Percentiles rank a stretch among this genome's conserved stretches.
Conservation (phyloP, 257 asterid species). For the Petunia axillaris region DNA sequence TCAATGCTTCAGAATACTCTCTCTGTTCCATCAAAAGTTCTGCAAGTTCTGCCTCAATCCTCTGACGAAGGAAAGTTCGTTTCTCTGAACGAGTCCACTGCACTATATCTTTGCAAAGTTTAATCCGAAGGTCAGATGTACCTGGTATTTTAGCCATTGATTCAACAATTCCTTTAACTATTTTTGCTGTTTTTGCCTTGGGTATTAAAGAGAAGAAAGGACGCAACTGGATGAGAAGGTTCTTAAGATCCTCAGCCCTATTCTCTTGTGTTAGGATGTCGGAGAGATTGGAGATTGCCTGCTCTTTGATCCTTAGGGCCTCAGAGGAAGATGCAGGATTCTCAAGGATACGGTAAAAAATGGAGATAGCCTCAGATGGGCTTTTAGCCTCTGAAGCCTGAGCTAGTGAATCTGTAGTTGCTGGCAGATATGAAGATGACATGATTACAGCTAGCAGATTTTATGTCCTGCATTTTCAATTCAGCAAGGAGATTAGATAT, state of each 20-base stretch:
- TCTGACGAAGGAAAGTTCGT: slow-evolving; percentile 55
- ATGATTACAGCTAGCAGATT: slow-evolving; percentile 28
- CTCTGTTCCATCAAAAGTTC: slow-evolving; percentile 52
- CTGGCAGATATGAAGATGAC: slow-evolving; percentile 46
- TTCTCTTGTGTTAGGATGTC: slow-evolving; percentile 49
- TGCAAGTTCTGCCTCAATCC: slow-evolving; percentile 52
- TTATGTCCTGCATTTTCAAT: slow-evolving; percentile 29
- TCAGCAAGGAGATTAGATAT: background rate
- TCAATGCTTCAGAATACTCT: slow-evolving; percentile 49
- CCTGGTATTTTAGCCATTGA: slow-evolving; percentile 50
- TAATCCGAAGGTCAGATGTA: slow-evolving; percentile 48
- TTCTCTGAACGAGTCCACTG: slow-evolving; percentile 52
- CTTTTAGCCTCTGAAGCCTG: slow-evolving; percentile 49
- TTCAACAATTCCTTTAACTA: slow-evolving; percentile 48
- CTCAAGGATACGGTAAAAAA: slow-evolving; percentile 41
- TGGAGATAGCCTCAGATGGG: slow-evolving; percentile 45
- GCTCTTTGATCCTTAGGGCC: slow-evolving; percentile 49
- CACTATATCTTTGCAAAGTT: slow-evolving; percentile 53
- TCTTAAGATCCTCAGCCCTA: slow-evolving; percentile 42
- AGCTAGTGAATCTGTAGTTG: slow-evolving; percentile 43
- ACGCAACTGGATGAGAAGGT: slow-evolving; percentile 39
- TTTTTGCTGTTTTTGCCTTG: slow-evolving; percentile 54
- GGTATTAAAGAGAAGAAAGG: slow-evolving; percentile 53
- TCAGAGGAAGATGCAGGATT: slow-evolving; percentile 50
- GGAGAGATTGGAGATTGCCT: slow-evolving; percentile 50